Evolutionary conservation across 2,329 filamentous ascomycete species (phyloP), one percentile per base, ranked within the genome.

Genomic region (Sordariomycetes sp.): DNA sequence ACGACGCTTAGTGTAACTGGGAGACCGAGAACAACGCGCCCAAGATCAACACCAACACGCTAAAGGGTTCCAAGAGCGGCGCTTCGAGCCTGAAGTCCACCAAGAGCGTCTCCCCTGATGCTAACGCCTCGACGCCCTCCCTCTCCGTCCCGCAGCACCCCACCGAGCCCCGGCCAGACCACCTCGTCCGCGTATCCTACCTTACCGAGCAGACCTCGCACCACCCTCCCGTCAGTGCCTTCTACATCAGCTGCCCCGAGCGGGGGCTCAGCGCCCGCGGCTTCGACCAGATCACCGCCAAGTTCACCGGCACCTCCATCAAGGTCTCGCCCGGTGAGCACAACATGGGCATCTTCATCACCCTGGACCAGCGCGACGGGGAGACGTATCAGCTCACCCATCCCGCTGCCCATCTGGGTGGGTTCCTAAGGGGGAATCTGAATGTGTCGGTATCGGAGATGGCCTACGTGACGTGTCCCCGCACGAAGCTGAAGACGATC

Each of bases 121-220:
- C 76, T 63, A 74, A 74, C 37, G 67, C 75, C 50, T 80, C 78
- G 2, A 76, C 75, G 25, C 74, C 76, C 40, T 75, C 76, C 54
- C 68, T 81, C 50, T 79, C 80, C 20, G 75, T 84, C 60, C 73
- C 76, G 61, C 78, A 78, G 66, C 70, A 76, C 61, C 68, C 66
- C 43, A 70, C 73, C n/a, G 63, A 72, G 53, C 63, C 72, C 14
- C 74, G 74, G 1, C 61, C 68, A 10, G 76, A 77, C 57, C 73
- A 72, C 60, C 66, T 67, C n/a, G 81, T 96, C 64, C 89, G 87
- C 64, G 83, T 99, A 65, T 96, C 91, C 11, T 99, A 96, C 70
- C 79, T 99, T 61, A 97, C 94, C 28, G 94, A 99, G 74, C 94
- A 99, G 74, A 99, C 94, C 10, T 97, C 91, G 8, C 94, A 99